Percentiles rank a stretch among this genome's conserved stretches.
Evolutionary conservation across 169 alveolate genomes (phyloP).

Genomic region (Plasmodium coatneyi): DNA sequence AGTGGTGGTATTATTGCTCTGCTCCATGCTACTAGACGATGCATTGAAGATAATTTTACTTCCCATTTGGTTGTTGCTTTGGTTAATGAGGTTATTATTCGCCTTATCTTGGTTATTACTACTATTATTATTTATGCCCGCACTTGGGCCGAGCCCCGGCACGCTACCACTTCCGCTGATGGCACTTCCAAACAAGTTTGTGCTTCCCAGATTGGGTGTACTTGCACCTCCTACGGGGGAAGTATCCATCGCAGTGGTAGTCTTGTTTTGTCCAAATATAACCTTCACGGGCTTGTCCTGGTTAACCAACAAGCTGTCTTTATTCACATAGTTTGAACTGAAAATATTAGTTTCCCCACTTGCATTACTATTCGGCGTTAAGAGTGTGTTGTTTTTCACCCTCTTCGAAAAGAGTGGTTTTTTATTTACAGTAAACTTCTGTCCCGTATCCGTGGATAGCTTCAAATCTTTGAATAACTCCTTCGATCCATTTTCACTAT

Average conservation of each 20-base stretch:
- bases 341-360: constrained; percentile 41
- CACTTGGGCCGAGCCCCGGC: neutral
- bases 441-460: constrained; percentile 20
- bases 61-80: neutral
- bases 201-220: neutral
- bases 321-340: constrained; percentile 49
- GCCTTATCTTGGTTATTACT: neutral
- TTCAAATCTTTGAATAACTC: constrained; percentile 72
- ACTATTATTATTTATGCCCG: neutral
- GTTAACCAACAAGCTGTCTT: constrained; percentile 38
- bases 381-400: neutral
- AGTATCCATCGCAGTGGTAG: neutral
- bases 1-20: neutral
- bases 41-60: constrained; percentile 6
- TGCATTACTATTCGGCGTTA: constrained; percentile 5
- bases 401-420: constrained; percentile 61
- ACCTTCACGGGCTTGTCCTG: constrained; percentile 64
- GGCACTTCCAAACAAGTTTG: neutral
- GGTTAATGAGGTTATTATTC: constrained; percentile 1
- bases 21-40: neutral
- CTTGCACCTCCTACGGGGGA: neutral
- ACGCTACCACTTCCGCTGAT: neutral
- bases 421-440: constrained; percentile 60
- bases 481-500: constrained; percentile 53
- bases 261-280: constrained; percentile 60